Evolutionary conservation across 352 stramenopile species (phyloP).

Genomic region (Globisporangium okanoganense): DNA sequence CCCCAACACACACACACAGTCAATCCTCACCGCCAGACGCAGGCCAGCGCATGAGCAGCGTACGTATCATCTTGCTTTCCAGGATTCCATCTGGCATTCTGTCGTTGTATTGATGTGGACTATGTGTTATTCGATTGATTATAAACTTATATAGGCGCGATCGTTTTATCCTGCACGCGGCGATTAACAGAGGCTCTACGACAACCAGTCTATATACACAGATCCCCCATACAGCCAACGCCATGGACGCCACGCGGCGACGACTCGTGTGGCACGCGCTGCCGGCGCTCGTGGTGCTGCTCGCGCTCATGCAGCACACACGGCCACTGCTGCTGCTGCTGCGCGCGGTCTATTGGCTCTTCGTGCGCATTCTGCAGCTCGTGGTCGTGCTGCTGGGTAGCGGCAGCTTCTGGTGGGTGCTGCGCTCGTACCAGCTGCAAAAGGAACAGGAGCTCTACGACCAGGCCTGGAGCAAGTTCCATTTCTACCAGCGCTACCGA

Average conservation of each 20-base stretch:
- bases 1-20: no score
- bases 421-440: slow-evolving; percentile 61
- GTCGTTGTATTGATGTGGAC: not conserved
- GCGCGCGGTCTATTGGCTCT: slow-evolving; percentile 18
- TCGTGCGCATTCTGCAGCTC: slow-evolving; percentile 35
- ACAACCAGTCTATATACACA: not conserved
- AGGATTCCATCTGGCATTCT: not conserved
- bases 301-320: slow-evolving; percentile 16
- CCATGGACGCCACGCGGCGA: not conserved
- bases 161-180: not conserved
- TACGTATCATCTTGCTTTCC: slow-evolving; percentile 2
- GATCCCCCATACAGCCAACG: not conserved
- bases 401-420: slow-evolving; percentile 53
- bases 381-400: slow-evolving; percentile 39
- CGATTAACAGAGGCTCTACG: not conserved
- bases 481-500: slow-evolving; percentile 53
- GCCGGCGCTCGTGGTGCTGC: slow-evolving; percentile 24
- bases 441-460: slow-evolving; percentile 62
- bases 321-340: slow-evolving; percentile 6
- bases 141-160: slow-evolving; percentile 2
- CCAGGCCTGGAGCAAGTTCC: slow-evolving; percentile 39
- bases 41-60: not conserved
- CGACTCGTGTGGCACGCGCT: slow-evolving; percentile 8
- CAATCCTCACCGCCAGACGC: no score
- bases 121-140: not conserved